Evolutionary conservation across 495 filamentous ascomycete species (phyloP).

Genomic region (Neurospora sp.): DNA sequence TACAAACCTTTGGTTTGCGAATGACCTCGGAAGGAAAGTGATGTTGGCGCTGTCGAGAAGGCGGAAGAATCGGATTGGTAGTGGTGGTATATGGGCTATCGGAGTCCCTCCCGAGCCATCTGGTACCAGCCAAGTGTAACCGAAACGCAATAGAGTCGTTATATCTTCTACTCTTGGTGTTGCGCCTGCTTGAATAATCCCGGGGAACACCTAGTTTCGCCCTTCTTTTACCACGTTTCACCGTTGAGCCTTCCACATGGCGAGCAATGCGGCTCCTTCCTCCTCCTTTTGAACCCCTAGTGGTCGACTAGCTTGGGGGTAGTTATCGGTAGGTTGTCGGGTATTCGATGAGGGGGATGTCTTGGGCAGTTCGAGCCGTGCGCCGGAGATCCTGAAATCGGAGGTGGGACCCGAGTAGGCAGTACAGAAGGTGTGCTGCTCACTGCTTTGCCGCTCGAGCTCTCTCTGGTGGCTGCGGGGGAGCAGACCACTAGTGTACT

Average conservation of each 20-base stretch:
- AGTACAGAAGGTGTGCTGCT: neutral
- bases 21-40: neutral
- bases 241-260: slow-evolving; percentile 24
- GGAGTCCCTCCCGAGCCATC: slow-evolving; percentile 15
- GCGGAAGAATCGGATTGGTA: slow-evolving; percentile 10
- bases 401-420: neutral
- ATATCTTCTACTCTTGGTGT: slow-evolving; percentile 3
- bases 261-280: slow-evolving; percentile 21
- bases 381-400: neutral
- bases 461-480: neutral
- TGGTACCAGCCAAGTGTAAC: slow-evolving; percentile 9
- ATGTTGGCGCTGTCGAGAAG: neutral
- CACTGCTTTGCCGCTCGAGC: neutral
- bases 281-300: neutral
- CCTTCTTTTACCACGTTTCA: slow-evolving; percentile 14
- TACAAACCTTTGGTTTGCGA: neutral
- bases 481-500: neutral
- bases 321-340: slow-evolving; percentile 1
- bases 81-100: slow-evolving; percentile 1
- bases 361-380: slow-evolving; percentile 1
- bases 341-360: slow-evolving; percentile 5
- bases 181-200: slow-evolving; percentile 9
- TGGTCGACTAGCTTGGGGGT: neutral
- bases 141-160: slow-evolving; percentile 10
- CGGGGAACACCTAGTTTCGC: slow-evolving; percentile 1